These are phyloP conservation scores for Cicer arietinum DNA, from an alignment of 306 rosid genomes.

Conservation along the genomic window DNA sequence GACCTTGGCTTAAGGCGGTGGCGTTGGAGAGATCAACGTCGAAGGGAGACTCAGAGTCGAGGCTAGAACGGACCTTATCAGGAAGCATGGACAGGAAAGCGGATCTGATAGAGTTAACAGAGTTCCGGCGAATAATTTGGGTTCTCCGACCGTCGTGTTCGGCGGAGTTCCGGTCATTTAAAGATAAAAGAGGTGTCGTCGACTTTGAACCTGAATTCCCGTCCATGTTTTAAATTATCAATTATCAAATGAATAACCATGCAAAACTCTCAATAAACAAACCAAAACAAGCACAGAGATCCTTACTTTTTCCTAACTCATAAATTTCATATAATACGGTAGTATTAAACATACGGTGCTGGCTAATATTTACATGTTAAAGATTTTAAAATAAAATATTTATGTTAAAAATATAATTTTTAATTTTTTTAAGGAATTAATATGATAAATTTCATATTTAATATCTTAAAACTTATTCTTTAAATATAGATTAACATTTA, in stretches of 20 bases:
- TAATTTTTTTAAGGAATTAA: no score
- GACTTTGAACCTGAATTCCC: constrained; percentile 26
- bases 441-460: no score
- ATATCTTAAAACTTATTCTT: no score
- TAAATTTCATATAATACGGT: no score
- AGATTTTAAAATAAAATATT: no score
- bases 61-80: constrained; percentile 55
- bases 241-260: neutral
- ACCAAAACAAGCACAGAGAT: neutral
- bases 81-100: constrained; percentile 65
- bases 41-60: constrained; percentile 59
- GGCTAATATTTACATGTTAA: no score
- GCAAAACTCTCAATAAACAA: constrained; percentile 5
- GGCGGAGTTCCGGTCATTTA: neutral
- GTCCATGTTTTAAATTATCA: constrained; percentile 22
- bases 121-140: constrained; percentile 43
- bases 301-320: no score
- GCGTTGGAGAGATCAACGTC: constrained; percentile 53
- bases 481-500: no score
- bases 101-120: constrained; percentile 46
- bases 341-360: no score
- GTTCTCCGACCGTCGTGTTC: constrained; percentile 5
- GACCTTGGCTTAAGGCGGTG: constrained; percentile 58
- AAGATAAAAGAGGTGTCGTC: constrained; percentile 28
- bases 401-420: no score